A percentile compares a stretch with the other conserved stretches of the same genome.
phyloP scores from a whole-genome alignment of 1,284 basidiomycete genomes.

The Coniferiporia weirii region DNA sequence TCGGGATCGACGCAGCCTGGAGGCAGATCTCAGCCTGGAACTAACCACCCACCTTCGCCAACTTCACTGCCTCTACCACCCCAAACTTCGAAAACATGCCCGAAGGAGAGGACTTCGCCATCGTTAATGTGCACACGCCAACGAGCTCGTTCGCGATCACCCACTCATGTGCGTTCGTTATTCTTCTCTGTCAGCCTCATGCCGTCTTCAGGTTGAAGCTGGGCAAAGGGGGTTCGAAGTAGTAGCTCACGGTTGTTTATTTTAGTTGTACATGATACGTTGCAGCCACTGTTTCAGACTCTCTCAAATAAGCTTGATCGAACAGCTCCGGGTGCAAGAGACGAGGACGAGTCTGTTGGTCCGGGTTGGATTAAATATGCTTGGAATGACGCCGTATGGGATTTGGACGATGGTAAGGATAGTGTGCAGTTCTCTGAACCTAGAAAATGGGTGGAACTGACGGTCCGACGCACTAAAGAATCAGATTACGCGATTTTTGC shows the following conservation, averaged over 20 bases:
- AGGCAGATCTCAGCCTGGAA: too few species aligned
- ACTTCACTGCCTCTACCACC: too few species aligned
- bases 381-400: conserved; percentile 69
- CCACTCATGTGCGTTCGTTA: conserved; percentile 54
- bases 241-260: conserved; percentile 13
- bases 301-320: conserved; percentile 44
- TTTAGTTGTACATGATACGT: conserved; percentile 59
- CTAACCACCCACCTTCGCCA: too few species aligned
- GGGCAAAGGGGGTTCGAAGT: not conserved
- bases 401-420: conserved; percentile 66
- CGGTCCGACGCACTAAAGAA: conserved; percentile 36
- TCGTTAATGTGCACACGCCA: conserved; percentile 72
- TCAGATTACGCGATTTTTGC: conserved; percentile 75
- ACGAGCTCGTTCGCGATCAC: conserved; percentile 64
- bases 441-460: not conserved
- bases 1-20: not conserved
- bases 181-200: not conserved
- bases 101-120: conserved; percentile 21
- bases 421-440: conserved; percentile 1
- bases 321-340: conserved; percentile 47
- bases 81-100: conserved; percentile 1
- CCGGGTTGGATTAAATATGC: conserved; percentile 79
- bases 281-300: conserved; percentile 51
- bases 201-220: not conserved
- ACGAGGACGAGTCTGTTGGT: conserved; percentile 39